Evolutionary conservation across 331 rosid genomes (phyloP), one percentile per base, ranked within the genome.

Genomic region (Rhamnella rubrinervis): DNA sequence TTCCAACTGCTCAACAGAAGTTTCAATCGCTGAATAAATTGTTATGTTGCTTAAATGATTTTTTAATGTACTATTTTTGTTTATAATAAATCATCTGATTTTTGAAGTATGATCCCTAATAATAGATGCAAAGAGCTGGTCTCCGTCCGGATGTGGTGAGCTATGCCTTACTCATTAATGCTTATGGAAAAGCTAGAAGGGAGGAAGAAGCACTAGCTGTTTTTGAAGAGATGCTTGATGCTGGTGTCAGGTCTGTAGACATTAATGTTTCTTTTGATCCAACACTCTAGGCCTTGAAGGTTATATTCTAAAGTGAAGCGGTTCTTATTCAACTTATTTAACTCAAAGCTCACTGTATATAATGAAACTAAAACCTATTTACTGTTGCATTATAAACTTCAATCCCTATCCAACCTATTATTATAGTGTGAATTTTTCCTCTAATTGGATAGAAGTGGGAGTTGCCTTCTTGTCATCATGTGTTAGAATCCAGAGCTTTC

Each of bases 131-230:
- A 83, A 93, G 97, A 83, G 91, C 96, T 79, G 92, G 87, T 73
- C 88, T 91, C 65, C 85, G 49, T 67, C 98, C 97, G 39, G 96
- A 88, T 14, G 97, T 93, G 47, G 95, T 91, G 76, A 93, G 95
- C 85, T 93, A 91, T 84, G 95, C 97, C 55, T 80, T 84, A 77
- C 96, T 93, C 56, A 76, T 93, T 49, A 83, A 61, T 81, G 96
- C 98, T 41, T 93, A 93, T 53, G 98, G 98, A 78, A 91, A 93
- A 83, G 98, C 95, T 60, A 84, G 96, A 78, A 91, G 92, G 81
- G 96, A 93, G 82, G 96, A 93, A 23, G 98, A 91, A 84, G 98
- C 98, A 28, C 76, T 91, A 18, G 96, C 97, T 35, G 98, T 93
- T 56, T 93, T 93, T 40, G 98, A 91, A 85, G 96, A 93, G 79